phyloP scores from a whole-genome alignment of 768 basidiomycete species.

The Glaciozyma antarctica region DNA sequence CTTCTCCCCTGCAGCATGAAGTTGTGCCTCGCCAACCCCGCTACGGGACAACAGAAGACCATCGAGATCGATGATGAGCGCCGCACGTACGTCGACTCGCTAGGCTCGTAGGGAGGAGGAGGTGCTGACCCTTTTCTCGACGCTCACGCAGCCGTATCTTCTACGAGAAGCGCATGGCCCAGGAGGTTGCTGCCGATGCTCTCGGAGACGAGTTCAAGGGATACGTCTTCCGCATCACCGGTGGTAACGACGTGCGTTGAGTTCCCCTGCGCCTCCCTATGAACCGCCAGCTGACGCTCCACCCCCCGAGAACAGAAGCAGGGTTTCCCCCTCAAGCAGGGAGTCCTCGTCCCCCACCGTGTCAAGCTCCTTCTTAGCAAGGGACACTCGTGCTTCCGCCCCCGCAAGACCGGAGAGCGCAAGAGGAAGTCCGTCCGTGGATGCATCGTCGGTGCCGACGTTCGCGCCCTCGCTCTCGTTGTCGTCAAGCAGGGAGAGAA shows the following conservation, averaged over 20 bases:
- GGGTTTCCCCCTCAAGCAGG: constrained; percentile 99
- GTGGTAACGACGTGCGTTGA: constrained; percentile 68
- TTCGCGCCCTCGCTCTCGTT: constrained; percentile 83
- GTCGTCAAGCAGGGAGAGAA: constrained; percentile 89
- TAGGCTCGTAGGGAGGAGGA: constrained; percentile 8
- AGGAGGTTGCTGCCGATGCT: constrained; percentile 83
- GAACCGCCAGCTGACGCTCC: not conserved
- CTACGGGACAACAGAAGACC: constrained; percentile 94
- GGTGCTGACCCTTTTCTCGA: not conserved
- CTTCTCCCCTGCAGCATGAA: constrained; percentile 58
- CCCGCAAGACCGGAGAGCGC: constrained; percentile 84
- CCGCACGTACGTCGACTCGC: constrained; percentile 51
- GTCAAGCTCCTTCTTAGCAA: constrained; percentile 85
- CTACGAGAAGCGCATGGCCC: constrained; percentile 93
- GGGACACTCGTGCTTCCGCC: constrained; percentile 96
- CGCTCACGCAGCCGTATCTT: constrained; percentile 63
- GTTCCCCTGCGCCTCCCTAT: not conserved
- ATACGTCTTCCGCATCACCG: constrained; percentile 91
- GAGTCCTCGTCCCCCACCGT: constrained; percentile 88
- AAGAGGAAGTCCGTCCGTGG: constrained; percentile 98
- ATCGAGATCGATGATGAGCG: constrained; percentile 89
- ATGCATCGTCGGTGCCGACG: constrained; percentile 94
- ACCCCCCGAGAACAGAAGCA: constrained; percentile 49
- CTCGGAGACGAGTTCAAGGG: constrained; percentile 95
- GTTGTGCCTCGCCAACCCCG: constrained; percentile 96